Conservation (phyloP, 2,329 filamentous ascomycete species). For the Xylaria sp. region DNA sequence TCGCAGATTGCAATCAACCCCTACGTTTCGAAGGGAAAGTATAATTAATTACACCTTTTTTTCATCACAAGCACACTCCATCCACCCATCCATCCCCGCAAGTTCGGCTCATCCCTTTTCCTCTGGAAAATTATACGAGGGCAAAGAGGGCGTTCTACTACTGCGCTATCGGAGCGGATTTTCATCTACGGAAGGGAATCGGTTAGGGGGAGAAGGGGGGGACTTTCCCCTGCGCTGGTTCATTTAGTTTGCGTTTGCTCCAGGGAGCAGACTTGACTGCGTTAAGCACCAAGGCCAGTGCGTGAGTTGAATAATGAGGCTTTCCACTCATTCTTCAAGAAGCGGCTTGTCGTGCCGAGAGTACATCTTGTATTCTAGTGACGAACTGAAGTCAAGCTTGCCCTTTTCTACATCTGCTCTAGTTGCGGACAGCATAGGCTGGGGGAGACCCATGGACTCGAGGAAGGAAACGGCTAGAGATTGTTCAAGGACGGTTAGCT, state of each 20-base stretch:
- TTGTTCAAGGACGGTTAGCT: slow-evolving; percentile 19
- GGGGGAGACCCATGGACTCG: slow-evolving; percentile 73
- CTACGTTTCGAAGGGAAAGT: neutral
- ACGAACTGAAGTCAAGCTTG: slow-evolving; percentile 67
- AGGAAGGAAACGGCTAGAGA: slow-evolving; percentile 67
- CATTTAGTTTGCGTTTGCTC: neutral
- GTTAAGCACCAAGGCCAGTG: neutral
- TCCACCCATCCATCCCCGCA: neutral
- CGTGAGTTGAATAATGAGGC: neutral
- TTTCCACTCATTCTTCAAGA: slow-evolving; percentile 49
- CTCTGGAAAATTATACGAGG: neutral
- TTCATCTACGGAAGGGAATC: neutral
- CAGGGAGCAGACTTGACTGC: neutral
- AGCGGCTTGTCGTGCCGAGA: slow-evolving; percentile 67
- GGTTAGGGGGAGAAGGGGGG: no score
- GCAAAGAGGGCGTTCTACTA: neutral
- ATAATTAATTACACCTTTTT: slow-evolving; percentile 2
- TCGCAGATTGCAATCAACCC: neutral
- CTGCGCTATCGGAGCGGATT: neutral
- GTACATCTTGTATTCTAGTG: slow-evolving; percentile 71
- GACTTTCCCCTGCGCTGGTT: neutral
- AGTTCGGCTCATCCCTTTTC: neutral
- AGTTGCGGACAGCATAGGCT: slow-evolving; percentile 67
- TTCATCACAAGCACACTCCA: neutral
- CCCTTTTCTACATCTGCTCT: slow-evolving; percentile 70